Percentiles rank a stretch among this genome's conserved stretches.
Conservation (phyloP, 306 rosid genomes). For the Spatholobus suberectus region DNA sequence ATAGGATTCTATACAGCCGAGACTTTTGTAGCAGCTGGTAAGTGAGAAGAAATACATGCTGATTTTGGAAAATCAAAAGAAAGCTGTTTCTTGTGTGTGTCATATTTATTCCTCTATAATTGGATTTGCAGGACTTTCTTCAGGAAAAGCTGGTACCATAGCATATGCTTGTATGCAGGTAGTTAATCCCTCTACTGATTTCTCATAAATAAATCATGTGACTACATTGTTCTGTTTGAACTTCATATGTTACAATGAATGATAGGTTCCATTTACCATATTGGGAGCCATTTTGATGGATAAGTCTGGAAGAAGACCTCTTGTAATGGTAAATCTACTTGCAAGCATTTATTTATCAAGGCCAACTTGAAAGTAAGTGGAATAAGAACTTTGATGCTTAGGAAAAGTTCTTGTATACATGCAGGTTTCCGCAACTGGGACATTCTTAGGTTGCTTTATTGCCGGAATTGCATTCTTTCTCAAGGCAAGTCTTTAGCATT, state of each 20-base stretch:
- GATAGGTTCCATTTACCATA: slow-evolving; percentile 68
- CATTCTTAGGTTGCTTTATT: slow-evolving; percentile 69
- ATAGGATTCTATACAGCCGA: slow-evolving; percentile 74
- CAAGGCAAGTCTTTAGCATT: slow-evolving; percentile 45
- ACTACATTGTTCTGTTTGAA: slow-evolving; percentile 15
- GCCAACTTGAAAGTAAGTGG: not conserved
- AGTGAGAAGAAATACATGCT: slow-evolving; percentile 5
- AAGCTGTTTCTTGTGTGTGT: not conserved
- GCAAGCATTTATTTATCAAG: not conserved
- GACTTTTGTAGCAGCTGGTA: slow-evolving; percentile 81
- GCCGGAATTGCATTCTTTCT: slow-evolving; percentile 67
- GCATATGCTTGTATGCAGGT: slow-evolving; percentile 79
- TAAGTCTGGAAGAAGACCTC: slow-evolving; percentile 75
- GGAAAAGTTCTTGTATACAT: not conserved
- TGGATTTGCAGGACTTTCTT: slow-evolving; percentile 61
- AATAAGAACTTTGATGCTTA: slow-evolving; percentile 10
- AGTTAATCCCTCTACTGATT: slow-evolving; percentile 22
- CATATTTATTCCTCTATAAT: slow-evolving; percentile 16
- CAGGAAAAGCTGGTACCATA: slow-evolving; percentile 67
- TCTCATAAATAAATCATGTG: slow-evolving; percentile 22
- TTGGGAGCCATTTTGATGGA: slow-evolving; percentile 74
- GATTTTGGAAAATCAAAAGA: not conserved
- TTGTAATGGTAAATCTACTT: slow-evolving; percentile 57
- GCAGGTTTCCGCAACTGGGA: slow-evolving; percentile 69
- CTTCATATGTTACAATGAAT: slow-evolving; percentile 27